A percentile compares a stretch with the other conserved stretches of the same genome.
Evolutionary conservation across 495 filamentous ascomycete species (phyloP).

Genomic region (Neurospora sp.): DNA sequence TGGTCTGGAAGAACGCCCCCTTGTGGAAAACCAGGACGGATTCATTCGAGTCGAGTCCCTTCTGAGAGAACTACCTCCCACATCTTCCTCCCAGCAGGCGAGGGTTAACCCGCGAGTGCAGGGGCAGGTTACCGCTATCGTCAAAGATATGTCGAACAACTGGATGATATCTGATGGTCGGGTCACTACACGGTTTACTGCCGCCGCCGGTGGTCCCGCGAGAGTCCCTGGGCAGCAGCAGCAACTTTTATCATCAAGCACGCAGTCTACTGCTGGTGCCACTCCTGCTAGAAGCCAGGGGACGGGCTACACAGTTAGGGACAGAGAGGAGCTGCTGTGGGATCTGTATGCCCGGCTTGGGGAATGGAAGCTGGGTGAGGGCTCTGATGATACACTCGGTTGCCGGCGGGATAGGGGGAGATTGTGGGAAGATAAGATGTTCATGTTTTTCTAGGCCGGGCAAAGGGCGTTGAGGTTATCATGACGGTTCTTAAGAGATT

Average conservation of each 20-base stretch:
- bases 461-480: background rate
- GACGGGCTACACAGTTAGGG: slow-evolving; percentile 16
- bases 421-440: background rate
- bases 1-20: background rate
- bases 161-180: slow-evolving; percentile 23
- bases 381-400: background rate
- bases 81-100: background rate
- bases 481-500: background rate
- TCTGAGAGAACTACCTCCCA: background rate
- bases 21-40: background rate
- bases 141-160: slow-evolving; percentile 26
- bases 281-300: slow-evolving; percentile 12
- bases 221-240: background rate
- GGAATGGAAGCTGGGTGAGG: slow-evolving; percentile 18
- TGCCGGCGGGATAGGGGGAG: background rate
- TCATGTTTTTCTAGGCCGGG: background rate
- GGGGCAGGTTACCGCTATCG: slow-evolving; percentile 25
- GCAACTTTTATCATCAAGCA: slow-evolving; percentile 6
- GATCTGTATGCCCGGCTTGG: slow-evolving; percentile 9
- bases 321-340: slow-evolving; percentile 11
- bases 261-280: slow-evolving; percentile 9
- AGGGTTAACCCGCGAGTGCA: slow-evolving; percentile 10
- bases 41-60: background rate
- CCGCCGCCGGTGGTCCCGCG: background rate
- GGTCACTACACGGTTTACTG: slow-evolving; percentile 12